Evolutionary conservation across 352 stramenopile genomes (phyloP), one percentile per base, ranked within the genome.

Genomic region (Thalassiosira exigua): DNA sequence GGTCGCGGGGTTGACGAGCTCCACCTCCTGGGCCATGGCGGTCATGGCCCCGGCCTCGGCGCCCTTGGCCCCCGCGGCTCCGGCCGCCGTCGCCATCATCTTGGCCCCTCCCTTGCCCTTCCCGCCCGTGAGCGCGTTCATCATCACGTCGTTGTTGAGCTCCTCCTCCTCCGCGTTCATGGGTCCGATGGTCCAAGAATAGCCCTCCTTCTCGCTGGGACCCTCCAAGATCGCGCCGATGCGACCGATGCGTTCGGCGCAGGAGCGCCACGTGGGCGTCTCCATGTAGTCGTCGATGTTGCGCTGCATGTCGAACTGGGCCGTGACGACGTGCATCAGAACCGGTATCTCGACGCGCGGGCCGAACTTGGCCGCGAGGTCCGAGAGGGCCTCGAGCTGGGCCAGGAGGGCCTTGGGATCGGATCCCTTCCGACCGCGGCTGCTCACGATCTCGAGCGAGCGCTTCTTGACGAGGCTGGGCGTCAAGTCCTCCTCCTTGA

Each of bases 271-370:
- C 39, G 84, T 90, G 1, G 79, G 4, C 3, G 88, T 93, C 32
- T 95, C 90, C 92, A 96, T 95, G 80, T 86, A 96, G 70, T 96
- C 92, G 80, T 96, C 93, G 66, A 96, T 94, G 36, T 72, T 94
- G 12, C 83, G 69, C 39, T 89, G 75, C 69, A 91, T 72, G 57
- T 90, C 86, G 75, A 94, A 93, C 52, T 94, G 91, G 41, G 91
- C 81, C 27, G 86, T 89, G 29, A 96, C 87, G 14, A 95, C 78
- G 70, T 96, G 90, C 91, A 96, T 96, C 29, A 95, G 77, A 46
- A 96, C 89, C 17, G 92, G 90, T 68, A 96, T 85, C 76, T 96
- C 93, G 14, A 93, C 81, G 27, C 85, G 75, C 5, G 90, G 86
- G 27, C 91, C 92, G 61, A 95, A 95, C 19, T 87, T 46, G 5